phyloP scores from a whole-genome alignment of 495 filamentous ascomycete genomes.

The Lasiosphaeria miniovina region DNA sequence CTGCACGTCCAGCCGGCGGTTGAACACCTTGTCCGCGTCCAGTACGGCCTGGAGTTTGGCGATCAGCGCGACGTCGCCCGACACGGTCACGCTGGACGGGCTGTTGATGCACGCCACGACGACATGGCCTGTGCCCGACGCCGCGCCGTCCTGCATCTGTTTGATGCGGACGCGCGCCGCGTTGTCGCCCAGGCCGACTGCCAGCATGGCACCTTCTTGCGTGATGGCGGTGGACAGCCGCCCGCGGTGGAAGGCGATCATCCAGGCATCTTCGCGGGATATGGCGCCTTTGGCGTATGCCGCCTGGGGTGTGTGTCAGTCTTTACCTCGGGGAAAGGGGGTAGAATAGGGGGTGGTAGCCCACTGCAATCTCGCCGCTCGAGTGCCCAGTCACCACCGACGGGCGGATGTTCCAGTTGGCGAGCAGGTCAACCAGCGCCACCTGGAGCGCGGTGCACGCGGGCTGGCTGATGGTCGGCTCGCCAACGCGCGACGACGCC shows the following conservation, averaged over 20 bases:
- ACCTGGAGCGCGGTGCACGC: constrained; percentile 48
- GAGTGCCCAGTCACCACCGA: constrained; percentile 55
- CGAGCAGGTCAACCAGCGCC: constrained; percentile 44
- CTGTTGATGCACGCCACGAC: constrained; percentile 46
- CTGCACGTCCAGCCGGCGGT: constrained; percentile 31
- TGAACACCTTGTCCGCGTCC: constrained; percentile 43
- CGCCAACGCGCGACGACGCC: constrained; percentile 17
- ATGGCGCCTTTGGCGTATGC: constrained; percentile 33
- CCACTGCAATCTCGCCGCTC: constrained; percentile 52
- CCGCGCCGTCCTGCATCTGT: constrained; percentile 36
- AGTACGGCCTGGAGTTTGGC: constrained; percentile 32
- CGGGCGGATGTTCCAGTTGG: constrained; percentile 36
- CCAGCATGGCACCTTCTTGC: constrained; percentile 53
- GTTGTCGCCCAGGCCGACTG: constrained; percentile 38
- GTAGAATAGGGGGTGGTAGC: too few relatives aligned
- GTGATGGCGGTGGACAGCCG: constrained; percentile 27
- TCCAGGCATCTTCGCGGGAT: too few relatives aligned
- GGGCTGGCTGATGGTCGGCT: constrained; percentile 43
- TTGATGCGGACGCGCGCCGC: background rate
- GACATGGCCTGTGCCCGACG: constrained; percentile 29
- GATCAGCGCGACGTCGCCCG: constrained; percentile 40
- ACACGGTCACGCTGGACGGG: constrained; percentile 43
- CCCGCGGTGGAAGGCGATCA: too few relatives aligned
- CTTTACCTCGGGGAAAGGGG: too few relatives aligned
- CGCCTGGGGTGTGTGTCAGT: constrained; percentile 14